Evolutionary conservation across 768 basidiomycete species (phyloP).

Genomic region (Suillus discolor): DNA sequence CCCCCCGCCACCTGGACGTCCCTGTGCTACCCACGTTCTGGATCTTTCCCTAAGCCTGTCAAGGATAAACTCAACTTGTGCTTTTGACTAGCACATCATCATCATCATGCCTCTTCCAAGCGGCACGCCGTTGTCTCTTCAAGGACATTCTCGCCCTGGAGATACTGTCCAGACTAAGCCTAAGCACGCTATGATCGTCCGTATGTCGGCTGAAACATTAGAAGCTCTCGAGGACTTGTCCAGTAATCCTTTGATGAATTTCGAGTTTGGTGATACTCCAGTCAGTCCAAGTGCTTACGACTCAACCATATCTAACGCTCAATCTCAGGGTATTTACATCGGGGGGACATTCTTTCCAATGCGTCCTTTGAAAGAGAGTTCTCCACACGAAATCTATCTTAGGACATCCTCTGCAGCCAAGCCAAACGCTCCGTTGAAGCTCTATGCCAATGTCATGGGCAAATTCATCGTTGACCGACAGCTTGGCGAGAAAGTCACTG

Average conservation of each 20-base stretch:
- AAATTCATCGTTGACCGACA: conserved; percentile 70
- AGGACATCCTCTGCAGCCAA: conserved; percentile 59
- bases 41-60: neutral
- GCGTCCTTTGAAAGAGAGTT: conserved; percentile 51
- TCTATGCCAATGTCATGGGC: conserved; percentile 73
- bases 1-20: conserved; percentile 4
- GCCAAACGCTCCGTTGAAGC: conserved; percentile 67
- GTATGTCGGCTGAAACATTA: conserved; percentile 72
- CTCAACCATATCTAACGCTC: neutral
- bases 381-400: conserved; percentile 73
- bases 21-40: conserved; percentile 8
- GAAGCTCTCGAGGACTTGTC: conserved; percentile 60
- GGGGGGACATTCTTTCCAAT: conserved; percentile 67
- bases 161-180: conserved; percentile 59
- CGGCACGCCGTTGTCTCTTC: conserved; percentile 55
- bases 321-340: conserved; percentile 63
- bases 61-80: neutral
- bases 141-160: conserved; percentile 57
- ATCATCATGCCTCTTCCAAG: conserved; percentile 67
- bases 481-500: conserved; percentile 46
- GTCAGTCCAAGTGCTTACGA: conserved; percentile 40
- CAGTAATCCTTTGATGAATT: conserved; percentile 49
- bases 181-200: conserved; percentile 76
- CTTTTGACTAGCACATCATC: neutral
- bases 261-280: conserved; percentile 63